phyloP scores from a whole-genome alignment of 495 filamentous ascomycete genomes.

The Talaromyces ruber region DNA sequence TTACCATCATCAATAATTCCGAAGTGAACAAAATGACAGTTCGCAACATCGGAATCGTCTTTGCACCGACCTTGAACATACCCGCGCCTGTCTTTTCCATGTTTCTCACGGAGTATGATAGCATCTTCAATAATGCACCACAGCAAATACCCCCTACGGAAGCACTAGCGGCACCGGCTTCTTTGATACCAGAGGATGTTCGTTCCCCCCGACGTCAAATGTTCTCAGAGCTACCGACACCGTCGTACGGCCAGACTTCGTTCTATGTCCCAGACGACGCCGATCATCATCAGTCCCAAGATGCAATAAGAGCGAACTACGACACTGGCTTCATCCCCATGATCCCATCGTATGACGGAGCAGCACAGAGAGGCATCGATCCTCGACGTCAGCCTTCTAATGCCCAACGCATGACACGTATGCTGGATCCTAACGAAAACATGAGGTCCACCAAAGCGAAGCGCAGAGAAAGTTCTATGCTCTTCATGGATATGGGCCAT shows the following conservation, averaged over 20 bases:
- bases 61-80: slow-evolving; percentile 97
- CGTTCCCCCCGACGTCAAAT: slow-evolving; percentile 60
- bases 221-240: slow-evolving; percentile 58
- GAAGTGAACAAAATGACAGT: slow-evolving; percentile 97
- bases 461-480: slow-evolving; percentile 50
- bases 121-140: slow-evolving; percentile 64
- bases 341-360: slow-evolving; percentile 49
- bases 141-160: slow-evolving; percentile 1
- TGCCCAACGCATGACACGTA: slow-evolving; percentile 29
- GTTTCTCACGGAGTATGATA: slow-evolving; percentile 83
- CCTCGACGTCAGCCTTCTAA: slow-evolving; percentile 14
- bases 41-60: slow-evolving; percentile 95
- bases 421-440: slow-evolving; percentile 29
- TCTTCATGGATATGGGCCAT: slow-evolving; percentile 39
- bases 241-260: slow-evolving; percentile 52
- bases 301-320: slow-evolving; percentile 19
- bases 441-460: slow-evolving; percentile 38
- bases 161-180: slow-evolving; percentile 11
- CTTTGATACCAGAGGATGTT: slow-evolving; percentile 49
- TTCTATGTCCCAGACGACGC: slow-evolving; percentile 31
- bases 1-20: slow-evolving; percentile 80
- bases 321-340: slow-evolving; percentile 57
- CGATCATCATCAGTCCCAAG: slow-evolving; percentile 13
- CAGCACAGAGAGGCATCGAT: slow-evolving; percentile 14
- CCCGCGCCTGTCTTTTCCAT: slow-evolving; percentile 89